A percentile compares a stretch with the other conserved stretches of the same genome.
phyloP scores from a whole-genome alignment of 108 stramenopile species.

The Cyclotella cryptica region DNA sequence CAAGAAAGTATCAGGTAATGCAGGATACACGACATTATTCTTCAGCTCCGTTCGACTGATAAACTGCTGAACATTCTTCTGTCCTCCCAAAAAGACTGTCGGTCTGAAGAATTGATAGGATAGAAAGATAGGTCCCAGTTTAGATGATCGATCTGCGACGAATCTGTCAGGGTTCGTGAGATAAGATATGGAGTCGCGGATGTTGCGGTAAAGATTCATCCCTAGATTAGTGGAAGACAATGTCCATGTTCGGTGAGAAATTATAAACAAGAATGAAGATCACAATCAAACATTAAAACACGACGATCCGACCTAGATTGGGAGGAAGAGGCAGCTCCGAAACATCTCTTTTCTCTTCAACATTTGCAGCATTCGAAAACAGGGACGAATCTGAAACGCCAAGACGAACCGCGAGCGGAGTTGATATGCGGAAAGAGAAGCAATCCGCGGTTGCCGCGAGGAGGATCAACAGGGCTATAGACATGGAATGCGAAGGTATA shows the following conservation, averaged over 20 bases:
- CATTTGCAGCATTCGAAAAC: background rate
- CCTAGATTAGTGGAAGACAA: background rate
- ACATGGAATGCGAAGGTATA: too few relatives aligned
- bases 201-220: conserved; percentile 16
- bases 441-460: too few relatives aligned
- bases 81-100: conserved; percentile 31
- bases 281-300: background rate
- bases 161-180: conserved; percentile 19
- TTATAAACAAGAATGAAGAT: background rate
- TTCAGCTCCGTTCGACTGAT: conserved; percentile 23
- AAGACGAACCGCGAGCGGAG: background rate
- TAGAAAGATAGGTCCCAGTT: conserved; percentile 32
- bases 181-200: conserved; percentile 10
- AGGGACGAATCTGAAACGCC: background rate
- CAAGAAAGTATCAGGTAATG: conserved; percentile 36
- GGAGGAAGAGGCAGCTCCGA: conserved; percentile 7
- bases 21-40: conserved; percentile 26
- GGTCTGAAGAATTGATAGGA: conserved; percentile 36
- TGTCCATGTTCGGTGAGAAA: background rate
- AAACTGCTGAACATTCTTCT: conserved; percentile 38
- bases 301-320: background rate
- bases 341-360: background rate
- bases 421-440: background rate
- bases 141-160: conserved; percentile 5
- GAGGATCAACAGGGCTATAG: too few relatives aligned